Conservation (phyloP, 2,329 filamentous ascomycete genomes). For the Mycosphaerella sp. region DNA sequence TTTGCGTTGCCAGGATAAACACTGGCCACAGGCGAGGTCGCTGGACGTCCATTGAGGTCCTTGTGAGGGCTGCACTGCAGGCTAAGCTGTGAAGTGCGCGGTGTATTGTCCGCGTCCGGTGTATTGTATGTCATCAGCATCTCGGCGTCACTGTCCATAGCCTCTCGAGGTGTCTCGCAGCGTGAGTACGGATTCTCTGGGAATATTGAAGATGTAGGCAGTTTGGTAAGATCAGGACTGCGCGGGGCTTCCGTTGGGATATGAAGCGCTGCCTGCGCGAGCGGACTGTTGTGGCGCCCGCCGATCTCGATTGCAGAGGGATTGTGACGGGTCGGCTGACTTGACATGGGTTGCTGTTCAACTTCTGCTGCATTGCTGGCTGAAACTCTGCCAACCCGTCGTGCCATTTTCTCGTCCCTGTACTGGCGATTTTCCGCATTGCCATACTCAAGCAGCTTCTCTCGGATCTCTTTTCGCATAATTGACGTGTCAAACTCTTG, state of each 20-base stretch:
- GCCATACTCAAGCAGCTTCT: constrained; percentile 59
- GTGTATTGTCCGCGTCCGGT: not conserved
- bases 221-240: not conserved
- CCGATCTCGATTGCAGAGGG: not conserved
- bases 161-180: not conserved
- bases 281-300: not conserved
- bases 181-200: not conserved
- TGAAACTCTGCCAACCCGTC: constrained; percentile 4
- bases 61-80: not conserved
- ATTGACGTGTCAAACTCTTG: constrained; percentile 48
- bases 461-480: constrained; percentile 60
- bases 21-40: not conserved
- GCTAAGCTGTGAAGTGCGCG: not conserved
- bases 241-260: not conserved
- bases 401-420: constrained; percentile 28
- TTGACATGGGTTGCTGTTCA: not conserved
- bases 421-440: constrained; percentile 47
- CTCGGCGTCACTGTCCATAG: not conserved
- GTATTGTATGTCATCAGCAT: not conserved
- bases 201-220: not conserved
- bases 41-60: not conserved
- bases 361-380: not conserved
- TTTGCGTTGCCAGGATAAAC: not conserved
- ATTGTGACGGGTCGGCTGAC: constrained; percentile 1
- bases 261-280: not conserved